These are phyloP conservation scores for Chrysoporthe puriensis DNA, from an alignment of 2,329 filamentous ascomycete species.

Conservation along the genomic window DNA sequence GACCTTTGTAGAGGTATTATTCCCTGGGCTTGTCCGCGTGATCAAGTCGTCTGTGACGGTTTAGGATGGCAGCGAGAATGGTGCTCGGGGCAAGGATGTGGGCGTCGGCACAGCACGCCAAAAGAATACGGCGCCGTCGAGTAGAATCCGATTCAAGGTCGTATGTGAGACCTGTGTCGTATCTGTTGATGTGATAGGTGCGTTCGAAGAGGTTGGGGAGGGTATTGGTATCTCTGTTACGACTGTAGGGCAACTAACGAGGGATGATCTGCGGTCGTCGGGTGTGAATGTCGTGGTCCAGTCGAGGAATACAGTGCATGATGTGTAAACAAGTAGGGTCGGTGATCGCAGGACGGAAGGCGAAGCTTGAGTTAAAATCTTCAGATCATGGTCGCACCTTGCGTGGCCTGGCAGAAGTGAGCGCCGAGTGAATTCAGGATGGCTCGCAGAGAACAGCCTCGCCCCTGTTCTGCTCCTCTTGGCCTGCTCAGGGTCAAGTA, in stretches of 20 bases:
- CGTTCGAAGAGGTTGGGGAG: not conserved
- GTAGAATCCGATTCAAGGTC: not conserved
- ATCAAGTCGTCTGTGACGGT: not conserved
- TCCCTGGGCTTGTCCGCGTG: not conserved
- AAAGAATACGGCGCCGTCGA: not conserved
- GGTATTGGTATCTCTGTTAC: constrained; percentile 5
- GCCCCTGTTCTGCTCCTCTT: not conserved
- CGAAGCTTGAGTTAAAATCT: constrained; percentile 10
- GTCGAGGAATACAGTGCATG: constrained; percentile 33
- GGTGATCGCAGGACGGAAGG: not conserved
- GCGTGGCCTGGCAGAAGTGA: not conserved
- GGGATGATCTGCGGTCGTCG: constrained; percentile 35
- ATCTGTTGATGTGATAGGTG: not conserved
- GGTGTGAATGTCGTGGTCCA: constrained; percentile 31
- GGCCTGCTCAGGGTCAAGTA: constrained; percentile 7
- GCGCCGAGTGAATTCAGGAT: not conserved
- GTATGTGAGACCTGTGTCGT: not conserved
- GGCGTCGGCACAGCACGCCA: not conserved
- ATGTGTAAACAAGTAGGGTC: constrained; percentile 28
- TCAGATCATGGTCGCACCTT: constrained; percentile 32
- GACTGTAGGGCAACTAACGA: constrained; percentile 30
- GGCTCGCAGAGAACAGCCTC: not conserved
- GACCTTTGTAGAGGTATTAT: constrained; percentile 10
- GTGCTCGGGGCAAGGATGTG: not conserved
- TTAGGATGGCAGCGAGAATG: not conserved